Evolutionary conservation across 2,329 filamentous ascomycete genomes (phyloP), one percentile per base, ranked within the genome.

Genomic region (Colletotrichum coccodes): DNA sequence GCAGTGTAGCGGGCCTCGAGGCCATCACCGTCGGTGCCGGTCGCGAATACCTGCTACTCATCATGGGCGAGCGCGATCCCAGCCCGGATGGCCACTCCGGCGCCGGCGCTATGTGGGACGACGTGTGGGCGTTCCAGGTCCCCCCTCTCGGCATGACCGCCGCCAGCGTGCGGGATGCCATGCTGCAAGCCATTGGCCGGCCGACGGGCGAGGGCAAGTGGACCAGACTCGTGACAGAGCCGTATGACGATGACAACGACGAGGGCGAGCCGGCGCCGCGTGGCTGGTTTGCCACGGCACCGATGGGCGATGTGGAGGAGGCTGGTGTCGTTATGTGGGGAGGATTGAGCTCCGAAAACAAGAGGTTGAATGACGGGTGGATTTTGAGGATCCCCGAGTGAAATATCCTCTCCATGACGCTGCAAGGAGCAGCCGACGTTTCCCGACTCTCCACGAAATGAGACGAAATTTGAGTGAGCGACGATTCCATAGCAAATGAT

Each of bases 111-210:
- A 90, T 89, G 76, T 85, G 84, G 79, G 79, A 82, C 70, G 89
- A 92, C 74, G 85, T 90, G 21, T 92, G 90, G 90, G 83, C 85
- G 18, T 91, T 90, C 78, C 87, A 90, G 77, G 83, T 90, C 21
- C 88, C 87, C 11, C 84, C 87, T 11, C 76, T 84, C 53, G 84
- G 85, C 64, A 84, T 86, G 82, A 86, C 85, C 16, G 80, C 84
- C 0, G 87, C 87, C 2, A 86, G 86, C 73, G 78, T 90, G 68
- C 84, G 85, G 34, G 82, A 89, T 66, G 86, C 87, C n/a, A 80
- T 89, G 60, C 79, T 83, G 77, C 83, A 85, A 70, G 83, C 83
- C 44, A 77, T 88, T 5, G 87, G 87, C 16, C 81, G 82, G 60
- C 83, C 83, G 74, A 86, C 84, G 11, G 86, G 84, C 28, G 89